Base-by-base conservation (phyloP, 805 yeast genomes). In the Saccharomycopsis babjevae region DNA sequence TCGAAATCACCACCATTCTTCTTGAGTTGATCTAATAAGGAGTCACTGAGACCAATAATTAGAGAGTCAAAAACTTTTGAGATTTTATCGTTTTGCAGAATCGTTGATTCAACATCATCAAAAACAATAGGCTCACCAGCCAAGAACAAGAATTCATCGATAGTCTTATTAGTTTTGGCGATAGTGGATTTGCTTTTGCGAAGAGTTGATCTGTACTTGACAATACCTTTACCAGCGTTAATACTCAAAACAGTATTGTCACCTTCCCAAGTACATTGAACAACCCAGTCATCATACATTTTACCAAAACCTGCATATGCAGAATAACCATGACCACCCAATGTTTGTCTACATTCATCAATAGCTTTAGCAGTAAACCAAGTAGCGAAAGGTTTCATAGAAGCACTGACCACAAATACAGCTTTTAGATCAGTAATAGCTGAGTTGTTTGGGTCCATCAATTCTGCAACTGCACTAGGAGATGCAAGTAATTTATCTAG, bases 221-320 rank as follows among this genome's bases (percentile, higher is more conserved):
- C 67, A 50, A 77, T 76, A 32, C 94, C 83, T 72, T 93, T 85
- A 61, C 97, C 97, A 62, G 90, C 83, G 59, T 90, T 85, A 73
- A 89, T 83, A 1, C 91, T 88, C 65, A 92, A 78, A 54, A 92
- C 86, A 69, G 85, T 91, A 77, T 92, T 92, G 73, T 92, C 97
- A 73, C 97, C 97, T 77, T 92, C 97, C 97, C 97, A 92, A 20
- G 97, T 92, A 74, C 97, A 91, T 76, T 92, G 97, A 50, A 92
- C 97, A n/a, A 88, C 97, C 89, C 96, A 93, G 72, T 92, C 97
- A 64, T 81, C 81, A 76, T 83, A 89, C 13, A 91, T 91, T 71
- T 86, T 89, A 50, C 96, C 97, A 71, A 92, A 88, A 1, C 92
- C 96, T 66, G 89, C 83, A 74, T 92, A 92, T n/a, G 91, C 83